Conservation (phyloP, 164 flowering plant species). For the Macadamia tetraphylla region DNA sequence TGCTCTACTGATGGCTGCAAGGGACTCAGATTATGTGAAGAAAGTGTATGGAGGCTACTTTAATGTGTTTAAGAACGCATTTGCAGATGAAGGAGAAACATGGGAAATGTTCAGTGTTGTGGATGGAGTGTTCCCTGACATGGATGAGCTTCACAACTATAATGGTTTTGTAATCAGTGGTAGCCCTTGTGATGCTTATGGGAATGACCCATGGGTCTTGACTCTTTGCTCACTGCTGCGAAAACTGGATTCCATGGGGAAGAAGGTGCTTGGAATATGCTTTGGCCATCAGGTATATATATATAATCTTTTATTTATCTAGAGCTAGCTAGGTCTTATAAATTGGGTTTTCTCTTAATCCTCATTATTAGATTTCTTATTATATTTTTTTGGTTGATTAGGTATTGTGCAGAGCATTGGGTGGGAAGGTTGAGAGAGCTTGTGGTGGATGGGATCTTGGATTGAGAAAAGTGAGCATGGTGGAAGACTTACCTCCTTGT, state of each 20-base stretch:
- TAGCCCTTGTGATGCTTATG: neutral
- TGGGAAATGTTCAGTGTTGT: constrained; percentile 46
- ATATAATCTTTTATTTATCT: neutral
- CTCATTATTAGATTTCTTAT: neutral
- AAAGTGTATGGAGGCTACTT: neutral
- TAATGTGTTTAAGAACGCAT: neutral
- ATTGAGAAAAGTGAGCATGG: constrained; percentile 47
- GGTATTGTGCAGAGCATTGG: constrained; percentile 71
- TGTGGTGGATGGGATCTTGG: constrained; percentile 73
- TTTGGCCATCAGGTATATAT: neutral
- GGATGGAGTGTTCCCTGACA: neutral
- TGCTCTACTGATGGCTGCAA: constrained; percentile 57
- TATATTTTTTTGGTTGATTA: constrained; percentile 3
- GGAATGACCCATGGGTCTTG: neutral
- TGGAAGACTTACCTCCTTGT: constrained; percentile 28
- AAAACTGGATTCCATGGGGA: constrained; percentile 52
- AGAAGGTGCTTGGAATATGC: constrained; percentile 34
- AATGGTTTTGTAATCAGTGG: constrained; percentile 49
- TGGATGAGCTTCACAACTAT: constrained; percentile 44
- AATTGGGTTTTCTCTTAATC: neutral
- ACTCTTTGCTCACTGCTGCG: constrained; percentile 55
- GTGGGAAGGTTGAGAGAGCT: constrained; percentile 63
- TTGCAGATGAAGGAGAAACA: constrained; percentile 18
- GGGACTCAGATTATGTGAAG: constrained; percentile 40
- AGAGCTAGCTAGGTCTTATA: neutral